Percentiles rank a stretch among this genome's conserved stretches.
These are phyloP conservation scores for Basipetospora sp. DNA, from an alignment of 2,329 filamentous ascomycete genomes.

Conservation along the genomic window DNA sequence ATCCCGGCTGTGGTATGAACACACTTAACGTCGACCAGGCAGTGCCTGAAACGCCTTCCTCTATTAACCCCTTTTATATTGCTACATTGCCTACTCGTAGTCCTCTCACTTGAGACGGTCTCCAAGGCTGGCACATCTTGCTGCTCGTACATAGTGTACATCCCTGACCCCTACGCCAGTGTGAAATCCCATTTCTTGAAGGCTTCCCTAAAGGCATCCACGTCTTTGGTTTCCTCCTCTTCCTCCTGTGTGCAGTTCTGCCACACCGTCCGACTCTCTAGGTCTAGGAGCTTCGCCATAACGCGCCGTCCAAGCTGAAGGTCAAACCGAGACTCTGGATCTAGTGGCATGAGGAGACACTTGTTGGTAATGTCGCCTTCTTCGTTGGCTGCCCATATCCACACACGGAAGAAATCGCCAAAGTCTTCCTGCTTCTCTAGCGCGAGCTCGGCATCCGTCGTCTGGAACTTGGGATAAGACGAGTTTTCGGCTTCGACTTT, in stretches of 20 bases:
- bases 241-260: slow-evolving; percentile 65
- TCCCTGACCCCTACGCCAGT: slow-evolving; percentile 9
- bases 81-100: no score
- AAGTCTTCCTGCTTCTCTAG: slow-evolving; percentile 32
- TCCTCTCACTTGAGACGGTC: no score
- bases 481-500: slow-evolving; percentile 72
- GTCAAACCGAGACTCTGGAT: slow-evolving; percentile 63
- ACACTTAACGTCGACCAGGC: no score
- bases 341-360: slow-evolving; percentile 55
- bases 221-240: slow-evolving; percentile 66
- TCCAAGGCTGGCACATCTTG: no score
- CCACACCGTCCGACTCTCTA: slow-evolving; percentile 74
- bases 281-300: slow-evolving; percentile 68
- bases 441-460: slow-evolving; percentile 28
- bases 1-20: no score
- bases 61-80: no score
- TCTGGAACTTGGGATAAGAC: slow-evolving; percentile 36
- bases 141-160: background rate
- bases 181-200: slow-evolving; percentile 86
- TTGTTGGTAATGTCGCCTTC: slow-evolving; percentile 41
- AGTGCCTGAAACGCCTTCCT: no score
- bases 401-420: slow-evolving; percentile 65
- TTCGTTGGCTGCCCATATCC: slow-evolving; percentile 55
- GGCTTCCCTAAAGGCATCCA: slow-evolving; percentile 60
- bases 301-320: slow-evolving; percentile 81